These are phyloP conservation scores for Candida tibetensis DNA, from an alignment of 805 yeast genomes.

Conservation along the genomic window DNA sequence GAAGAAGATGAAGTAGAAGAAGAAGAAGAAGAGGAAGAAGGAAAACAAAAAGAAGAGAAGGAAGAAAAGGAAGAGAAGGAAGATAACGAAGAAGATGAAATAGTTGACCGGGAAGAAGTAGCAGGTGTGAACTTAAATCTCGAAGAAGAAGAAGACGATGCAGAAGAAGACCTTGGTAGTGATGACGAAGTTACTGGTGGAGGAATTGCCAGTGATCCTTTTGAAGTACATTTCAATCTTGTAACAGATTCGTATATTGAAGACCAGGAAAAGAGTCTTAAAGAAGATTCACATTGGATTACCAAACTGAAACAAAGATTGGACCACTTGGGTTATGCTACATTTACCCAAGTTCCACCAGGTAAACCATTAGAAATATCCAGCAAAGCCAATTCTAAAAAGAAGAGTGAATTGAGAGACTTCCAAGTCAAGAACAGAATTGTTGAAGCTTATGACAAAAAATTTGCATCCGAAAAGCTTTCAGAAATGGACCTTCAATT, in stretches of 20 bases:
- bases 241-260: slow-evolving; percentile 39
- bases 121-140: slow-evolving; percentile 17
- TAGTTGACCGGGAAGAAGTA: slow-evolving; percentile 28
- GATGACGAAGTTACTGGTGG: slow-evolving; percentile 30
- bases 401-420: slow-evolving; percentile 8
- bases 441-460: slow-evolving; percentile 16
- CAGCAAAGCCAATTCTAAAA: neutral
- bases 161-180: slow-evolving; percentile 20
- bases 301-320: slow-evolving; percentile 16
- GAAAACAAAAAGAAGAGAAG: slow-evolving; percentile 3
- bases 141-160: slow-evolving; percentile 20
- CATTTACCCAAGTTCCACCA: slow-evolving; percentile 35
- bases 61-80: slow-evolving; percentile 8
- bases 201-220: slow-evolving; percentile 58
- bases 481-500: slow-evolving; percentile 46
- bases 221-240: slow-evolving; percentile 69
- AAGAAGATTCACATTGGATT: slow-evolving; percentile 25
- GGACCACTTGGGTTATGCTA: slow-evolving; percentile 23
- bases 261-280: slow-evolving; percentile 19
- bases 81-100: slow-evolving; percentile 11
- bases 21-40: slow-evolving; percentile 18
- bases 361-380: slow-evolving; percentile 17
- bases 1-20: slow-evolving; percentile 28
- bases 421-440: slow-evolving; percentile 28
- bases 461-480: slow-evolving; percentile 15